Evolutionary conservation across 805 yeast genomes (phyloP), one percentile per base, ranked within the genome.

Genomic region (Myxozyma vanderwaltii): DNA sequence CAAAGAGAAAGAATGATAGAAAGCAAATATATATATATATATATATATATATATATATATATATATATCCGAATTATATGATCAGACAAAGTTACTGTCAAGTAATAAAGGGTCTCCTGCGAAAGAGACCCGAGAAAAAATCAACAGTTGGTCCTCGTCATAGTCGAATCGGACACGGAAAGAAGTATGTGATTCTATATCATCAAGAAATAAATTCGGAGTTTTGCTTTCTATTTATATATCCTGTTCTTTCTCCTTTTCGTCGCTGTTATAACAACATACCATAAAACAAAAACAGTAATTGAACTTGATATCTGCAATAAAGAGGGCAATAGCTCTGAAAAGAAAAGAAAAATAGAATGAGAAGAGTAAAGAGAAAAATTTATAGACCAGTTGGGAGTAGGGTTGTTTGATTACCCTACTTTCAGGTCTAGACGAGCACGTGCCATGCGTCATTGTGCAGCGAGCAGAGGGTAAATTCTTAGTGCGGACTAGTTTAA

Each of bases 11-110:
- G n/a, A n/a, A n/a, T n/a, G n/a, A n/a, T n/a, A n/a, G n/a, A n/a
- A n/a, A n/a, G n/a, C n/a, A n/a, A n/a, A n/a, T n/a, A n/a, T n/a
- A n/a, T n/a, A n/a, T n/a, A n/a, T n/a, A n/a, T n/a, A n/a, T n/a
- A n/a, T n/a, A n/a, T n/a, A n/a, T n/a, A n/a, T n/a, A n/a, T n/a
- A n/a, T n/a, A n/a, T n/a, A n/a, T n/a, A n/a, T n/a, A n/a, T 29
- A 7, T 29, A 6, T 29, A 7, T 29, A 7, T 29, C 33, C 33
- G 10, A 29, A 27, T 35, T 51, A 55, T 62, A 19, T 35, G 56
- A 56, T 62, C 65, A 62, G 65, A 62, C 65, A 39, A 36, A 39
- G 53, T 62, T 62, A 62, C 65, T 62, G 65, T 64, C 65, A 62
- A 62, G 65, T 62, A 62, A 62, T 48, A 58, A 58, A 47, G 55